phyloP scores from a whole-genome alignment of 352 stramenopile species.

The Globisporangium echinulatum region DNA sequence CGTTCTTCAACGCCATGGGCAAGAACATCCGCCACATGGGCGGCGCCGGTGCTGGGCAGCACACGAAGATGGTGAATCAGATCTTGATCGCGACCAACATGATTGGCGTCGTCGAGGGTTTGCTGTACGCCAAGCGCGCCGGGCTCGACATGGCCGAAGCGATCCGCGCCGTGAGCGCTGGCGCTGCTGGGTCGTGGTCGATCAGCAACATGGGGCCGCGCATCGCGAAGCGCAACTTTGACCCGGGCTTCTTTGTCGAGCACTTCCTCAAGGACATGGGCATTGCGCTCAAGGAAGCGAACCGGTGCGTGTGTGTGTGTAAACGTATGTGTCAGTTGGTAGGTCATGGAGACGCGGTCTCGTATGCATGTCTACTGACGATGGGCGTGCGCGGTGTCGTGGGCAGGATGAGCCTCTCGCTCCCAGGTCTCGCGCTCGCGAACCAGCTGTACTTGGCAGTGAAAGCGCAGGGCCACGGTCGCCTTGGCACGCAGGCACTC shows the following conservation, averaged over 20 bases:
- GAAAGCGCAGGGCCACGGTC: slow-evolving; percentile 77
- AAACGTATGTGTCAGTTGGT: not conserved
- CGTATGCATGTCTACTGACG: not conserved
- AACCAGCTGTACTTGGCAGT: slow-evolving; percentile 84
- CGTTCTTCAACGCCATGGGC: slow-evolving; percentile 85
- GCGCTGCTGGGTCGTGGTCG: slow-evolving; percentile 83
- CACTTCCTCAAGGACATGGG: slow-evolving; percentile 91
- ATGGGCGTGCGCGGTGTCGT: not conserved
- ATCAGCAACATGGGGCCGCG: slow-evolving; percentile 87
- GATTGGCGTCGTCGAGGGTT: slow-evolving; percentile 84
- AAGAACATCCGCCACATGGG: slow-evolving; percentile 90
- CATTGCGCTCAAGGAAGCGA: slow-evolving; percentile 83
- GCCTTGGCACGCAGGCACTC: slow-evolving; percentile 77
- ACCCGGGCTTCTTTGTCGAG: slow-evolving; percentile 89
- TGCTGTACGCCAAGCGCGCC: slow-evolving; percentile 85
- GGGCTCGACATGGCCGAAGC: slow-evolving; percentile 86
- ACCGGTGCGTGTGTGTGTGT: slow-evolving; percentile 14
- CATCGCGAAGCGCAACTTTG: slow-evolving; percentile 85
- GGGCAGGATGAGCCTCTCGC: slow-evolving; percentile 76
- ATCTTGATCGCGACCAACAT: slow-evolving; percentile 86
- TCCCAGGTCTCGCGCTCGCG: slow-evolving; percentile 78
- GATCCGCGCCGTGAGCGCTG: slow-evolving; percentile 79
- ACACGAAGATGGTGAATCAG: slow-evolving; percentile 93
- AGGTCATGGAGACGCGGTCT: no score
- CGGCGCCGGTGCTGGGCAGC: slow-evolving; percentile 67